phyloP scores from a whole-genome alignment of 2,329 filamentous ascomycete species.

The Microdochium trichocladiopsis region DNA sequence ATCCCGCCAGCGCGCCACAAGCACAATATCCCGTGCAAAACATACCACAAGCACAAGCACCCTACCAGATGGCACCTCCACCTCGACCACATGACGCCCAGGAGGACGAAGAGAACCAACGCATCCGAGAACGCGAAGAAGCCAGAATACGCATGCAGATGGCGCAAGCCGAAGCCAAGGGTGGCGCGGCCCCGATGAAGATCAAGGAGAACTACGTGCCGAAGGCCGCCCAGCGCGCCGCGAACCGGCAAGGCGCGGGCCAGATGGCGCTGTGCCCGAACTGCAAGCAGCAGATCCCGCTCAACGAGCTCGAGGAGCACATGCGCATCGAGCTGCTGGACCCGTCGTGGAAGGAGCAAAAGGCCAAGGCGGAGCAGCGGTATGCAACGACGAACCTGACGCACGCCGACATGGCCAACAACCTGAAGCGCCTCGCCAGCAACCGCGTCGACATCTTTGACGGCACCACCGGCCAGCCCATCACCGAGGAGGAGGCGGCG shows the following conservation, averaged over 20 bases:
- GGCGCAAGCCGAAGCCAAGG: constrained; percentile 70
- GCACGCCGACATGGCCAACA: constrained; percentile 82
- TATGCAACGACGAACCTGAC: constrained; percentile 81
- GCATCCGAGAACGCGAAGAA: constrained; percentile 56
- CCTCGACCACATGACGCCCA: constrained; percentile 30
- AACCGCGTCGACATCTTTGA: constrained; percentile 87
- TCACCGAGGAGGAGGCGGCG: constrained; percentile 67
- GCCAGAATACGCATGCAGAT: constrained; percentile 52
- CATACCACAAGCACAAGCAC: constrained; percentile 25
- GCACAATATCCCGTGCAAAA: constrained; percentile 24
- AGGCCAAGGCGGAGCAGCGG: constrained; percentile 78
- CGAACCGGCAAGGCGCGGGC: constrained; percentile 51
- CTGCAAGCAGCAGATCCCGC: constrained; percentile 83
- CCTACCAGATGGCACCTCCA: constrained; percentile 24
- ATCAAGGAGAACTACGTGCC: constrained; percentile 93
- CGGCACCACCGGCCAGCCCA: constrained; percentile 55
- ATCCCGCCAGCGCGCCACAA: constrained; percentile 31
- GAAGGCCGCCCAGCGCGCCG: constrained; percentile 65
- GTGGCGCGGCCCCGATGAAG: constrained; percentile 66
- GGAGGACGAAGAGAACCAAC: constrained; percentile 55
- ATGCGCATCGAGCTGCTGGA: constrained; percentile 94
- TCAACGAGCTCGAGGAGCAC: constrained; percentile 82
- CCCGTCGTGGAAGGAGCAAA: constrained; percentile 92
- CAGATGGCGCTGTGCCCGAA: constrained; percentile 81
- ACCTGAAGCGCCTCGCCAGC: constrained; percentile 89